phyloP scores from a whole-genome alignment of 192 early-diverging fungal genomes.

The Coemansia guatemalensis region DNA sequence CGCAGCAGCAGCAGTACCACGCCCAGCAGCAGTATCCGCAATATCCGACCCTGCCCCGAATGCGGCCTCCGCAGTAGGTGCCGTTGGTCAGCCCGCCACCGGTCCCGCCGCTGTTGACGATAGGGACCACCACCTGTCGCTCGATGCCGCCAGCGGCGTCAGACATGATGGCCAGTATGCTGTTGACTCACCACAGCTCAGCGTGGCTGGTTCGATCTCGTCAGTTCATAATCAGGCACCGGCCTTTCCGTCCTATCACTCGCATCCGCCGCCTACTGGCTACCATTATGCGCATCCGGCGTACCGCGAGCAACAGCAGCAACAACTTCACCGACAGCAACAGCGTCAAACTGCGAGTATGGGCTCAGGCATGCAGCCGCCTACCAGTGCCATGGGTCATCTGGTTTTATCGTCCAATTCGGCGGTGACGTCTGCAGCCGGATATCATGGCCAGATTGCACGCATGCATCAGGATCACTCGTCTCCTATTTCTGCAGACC shows the following conservation, averaged over 20 bases:
- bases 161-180: conserved; percentile 1
- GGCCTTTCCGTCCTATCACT: conserved; percentile 4
- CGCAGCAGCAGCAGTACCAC: conserved; percentile 20
- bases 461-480: conserved; percentile 10
- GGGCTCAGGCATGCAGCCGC: not conserved
- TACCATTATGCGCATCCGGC: conserved; percentile 20
- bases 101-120: conserved; percentile 4
- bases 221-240: conserved; percentile 1
- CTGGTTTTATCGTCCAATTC: conserved; percentile 4
- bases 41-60: conserved; percentile 46
- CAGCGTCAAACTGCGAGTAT: not conserved
- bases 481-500: not conserved
- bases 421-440: not conserved
- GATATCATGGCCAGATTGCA: conserved; percentile 13
- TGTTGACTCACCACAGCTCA: conserved; percentile 8
- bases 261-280: not conserved
- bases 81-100: not conserved
- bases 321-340: conserved; percentile 8
- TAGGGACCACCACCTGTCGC: not conserved
- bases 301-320: conserved; percentile 16
- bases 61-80: conserved; percentile 46
- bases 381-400: conserved; percentile 5
- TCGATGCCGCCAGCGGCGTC: not conserved
- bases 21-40: conserved; percentile 46
- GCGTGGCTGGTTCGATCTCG: conserved; percentile 2